Conservation (phyloP, 1,139 yeast species). For the Hyphopichia wangnamkhiaoensis region DNA sequence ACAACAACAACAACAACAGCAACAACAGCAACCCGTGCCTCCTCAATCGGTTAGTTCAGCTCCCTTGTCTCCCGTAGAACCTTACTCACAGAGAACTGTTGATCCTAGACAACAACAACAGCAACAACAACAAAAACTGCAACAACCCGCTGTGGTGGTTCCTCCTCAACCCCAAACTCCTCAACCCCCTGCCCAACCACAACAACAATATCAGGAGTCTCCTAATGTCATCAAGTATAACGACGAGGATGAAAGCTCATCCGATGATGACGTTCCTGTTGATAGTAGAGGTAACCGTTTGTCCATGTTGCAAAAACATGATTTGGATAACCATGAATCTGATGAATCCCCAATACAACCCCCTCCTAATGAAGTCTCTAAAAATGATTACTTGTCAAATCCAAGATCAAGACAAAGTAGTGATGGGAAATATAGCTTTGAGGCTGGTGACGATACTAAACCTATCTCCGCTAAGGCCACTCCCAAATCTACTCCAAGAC, state of each 20-base stretch:
- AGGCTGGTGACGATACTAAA: conserved; percentile 42
- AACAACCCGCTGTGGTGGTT: no score
- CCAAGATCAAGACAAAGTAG: conserved; percentile 21
- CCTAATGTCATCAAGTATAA: conserved; percentile 30
- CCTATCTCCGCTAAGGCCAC: conserved; percentile 26
- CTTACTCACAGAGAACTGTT: not conserved
- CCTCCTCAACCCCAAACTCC: not conserved
- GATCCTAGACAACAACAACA: conserved; percentile 3
- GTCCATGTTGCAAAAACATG: conserved; percentile 37
- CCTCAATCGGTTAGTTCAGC: conserved; percentile 6
- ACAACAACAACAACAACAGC: not conserved
- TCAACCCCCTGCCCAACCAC: not conserved
- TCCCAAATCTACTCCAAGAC: conserved; percentile 24
- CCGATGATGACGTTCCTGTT: conserved; percentile 16
- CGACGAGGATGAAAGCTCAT: conserved; percentile 7
- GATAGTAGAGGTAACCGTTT: conserved; percentile 20
- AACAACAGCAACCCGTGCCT: not conserved
- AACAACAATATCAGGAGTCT: conserved; percentile 13
- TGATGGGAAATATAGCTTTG: conserved; percentile 42
- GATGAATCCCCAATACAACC: conserved; percentile 8
- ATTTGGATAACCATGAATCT: conserved; percentile 18
- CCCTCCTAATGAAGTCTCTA: conserved; percentile 4
- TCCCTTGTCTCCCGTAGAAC: conserved; percentile 9
- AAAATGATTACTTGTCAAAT: not conserved
- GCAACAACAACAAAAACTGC: not conserved